phyloP scores from a whole-genome alignment of 164 flowering plant genomes.

The Vitis rupestris region DNA sequence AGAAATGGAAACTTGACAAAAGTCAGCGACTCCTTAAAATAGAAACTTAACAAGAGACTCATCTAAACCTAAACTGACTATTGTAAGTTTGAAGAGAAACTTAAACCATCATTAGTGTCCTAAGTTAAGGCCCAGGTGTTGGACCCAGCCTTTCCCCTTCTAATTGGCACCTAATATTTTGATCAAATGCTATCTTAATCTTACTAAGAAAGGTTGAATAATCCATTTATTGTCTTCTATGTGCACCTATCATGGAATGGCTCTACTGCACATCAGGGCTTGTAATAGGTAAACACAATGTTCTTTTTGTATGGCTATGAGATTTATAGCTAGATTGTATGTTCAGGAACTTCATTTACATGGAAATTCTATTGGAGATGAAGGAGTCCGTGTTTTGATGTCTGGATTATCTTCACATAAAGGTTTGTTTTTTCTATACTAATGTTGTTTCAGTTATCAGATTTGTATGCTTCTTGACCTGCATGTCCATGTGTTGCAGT shows the following conservation, averaged over 20 bases:
- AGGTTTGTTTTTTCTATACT: slow-evolving; percentile 43
- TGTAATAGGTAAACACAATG: not conserved
- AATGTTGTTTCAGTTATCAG: slow-evolving; percentile 4
- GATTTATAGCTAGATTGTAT: not conserved
- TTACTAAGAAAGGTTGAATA: not conserved
- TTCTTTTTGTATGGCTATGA: not conserved
- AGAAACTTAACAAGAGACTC: too few relatives aligned
- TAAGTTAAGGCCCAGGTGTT: too few relatives aligned
- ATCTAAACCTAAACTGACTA: too few relatives aligned
- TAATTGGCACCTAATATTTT: not conserved
- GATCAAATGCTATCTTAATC: not conserved
- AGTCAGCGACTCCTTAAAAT: too few relatives aligned
- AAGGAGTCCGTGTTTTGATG: slow-evolving; percentile 82
- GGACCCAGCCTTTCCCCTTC: too few relatives aligned
- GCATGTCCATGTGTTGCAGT: slow-evolving; percentile 1
- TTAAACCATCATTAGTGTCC: too few relatives aligned
- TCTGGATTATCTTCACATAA: slow-evolving; percentile 65
- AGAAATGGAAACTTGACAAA: too few relatives aligned
- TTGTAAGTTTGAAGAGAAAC: too few relatives aligned
- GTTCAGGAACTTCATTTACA: slow-evolving; percentile 84
- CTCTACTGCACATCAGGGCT: not conserved
- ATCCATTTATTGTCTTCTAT: not conserved
- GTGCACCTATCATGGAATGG: not conserved
- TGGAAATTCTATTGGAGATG: slow-evolving; percentile 94
- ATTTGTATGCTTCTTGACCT: slow-evolving; percentile 1